Base-by-base conservation (phyloP, 768 basidiomycete species). In the Naematelia aurantialba region DNA sequence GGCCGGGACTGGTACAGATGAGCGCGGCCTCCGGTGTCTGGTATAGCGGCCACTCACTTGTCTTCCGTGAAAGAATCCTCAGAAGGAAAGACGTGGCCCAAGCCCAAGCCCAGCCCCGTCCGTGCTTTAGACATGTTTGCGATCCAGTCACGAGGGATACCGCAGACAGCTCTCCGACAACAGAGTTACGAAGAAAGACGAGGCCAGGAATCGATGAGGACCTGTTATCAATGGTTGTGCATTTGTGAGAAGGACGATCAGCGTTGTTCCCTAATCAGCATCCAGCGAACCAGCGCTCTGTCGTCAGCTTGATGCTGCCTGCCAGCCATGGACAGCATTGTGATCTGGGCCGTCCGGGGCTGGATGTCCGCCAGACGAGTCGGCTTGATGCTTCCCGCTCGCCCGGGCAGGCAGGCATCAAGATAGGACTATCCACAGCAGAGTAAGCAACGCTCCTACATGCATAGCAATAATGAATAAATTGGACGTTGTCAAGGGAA, bases 1-100 rank as follows among this genome's bases (percentile, higher is more conserved):
- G 55, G 52, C 17, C 55, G 56, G n/a, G n/a, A n/a, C n/a, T n/a
- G n/a, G n/a, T 25, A 54, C 24, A 46, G 58, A 25, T 60, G 53
- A 45, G 45, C 27, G n/a, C n/a, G n/a, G n/a, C n/a, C n/a, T n/a
- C n/a, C n/a, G n/a, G n/a, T n/a, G n/a, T n/a, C n/a, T n/a, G 13
- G 55, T n/a, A 25, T 21, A 3, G 30, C 19, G 52, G 29, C 12
- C 21, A 39, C 34, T 39, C 34, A 39, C 34, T 39, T 17, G 34
- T 39, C 17, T n/a, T n/a, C n/a, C n/a, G n/a, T n/a, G n/a, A n/a
- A n/a, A n/a, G n/a, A n/a, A n/a, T n/a, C n/a, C n/a, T 39, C 34
- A 39, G 34, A 17, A 39, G 17, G 8, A 39, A 39, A 39, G 8
- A 39, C 34, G 17, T n/a, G n/a, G n/a, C 34, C 34, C 17, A 39